Conservation (phyloP, 176 grass and related monocot genomes). For the Oryza glumipatula region DNA sequence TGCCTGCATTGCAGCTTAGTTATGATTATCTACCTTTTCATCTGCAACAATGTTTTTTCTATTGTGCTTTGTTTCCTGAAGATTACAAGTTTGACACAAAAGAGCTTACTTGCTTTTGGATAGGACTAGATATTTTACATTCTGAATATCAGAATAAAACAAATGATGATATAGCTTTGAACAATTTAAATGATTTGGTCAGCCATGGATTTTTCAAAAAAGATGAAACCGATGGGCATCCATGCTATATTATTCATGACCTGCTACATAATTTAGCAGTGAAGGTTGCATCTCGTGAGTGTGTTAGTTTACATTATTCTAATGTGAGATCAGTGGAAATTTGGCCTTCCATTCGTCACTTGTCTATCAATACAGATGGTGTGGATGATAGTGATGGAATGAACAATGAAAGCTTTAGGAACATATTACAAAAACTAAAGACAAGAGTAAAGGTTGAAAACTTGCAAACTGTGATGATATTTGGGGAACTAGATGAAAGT, state of each 20-base stretch:
- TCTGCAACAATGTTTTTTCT: constrained; percentile 30
- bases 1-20: constrained; percentile 41
- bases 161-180: constrained; percentile 4
- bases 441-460: no score
- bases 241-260: not conserved
- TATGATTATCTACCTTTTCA: constrained; percentile 28
- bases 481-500: no score
- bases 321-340: no score
- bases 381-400: no score
- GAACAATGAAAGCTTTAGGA: no score
- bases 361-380: no score
- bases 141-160: not conserved
- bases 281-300: not conserved
- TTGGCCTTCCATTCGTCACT: no score
- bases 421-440: no score
- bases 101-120: constrained; percentile 33
- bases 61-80: constrained; percentile 30
- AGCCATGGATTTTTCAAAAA: not conserved
- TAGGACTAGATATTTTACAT: not conserved
- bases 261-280: constrained; percentile 22
- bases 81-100: not conserved
- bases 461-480: no score
- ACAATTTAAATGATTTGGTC: constrained; percentile 1
- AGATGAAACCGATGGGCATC: no score
- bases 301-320: no score